Conservation (phyloP, 2,329 filamentous ascomycete genomes). For the Chalara sp. region DNA sequence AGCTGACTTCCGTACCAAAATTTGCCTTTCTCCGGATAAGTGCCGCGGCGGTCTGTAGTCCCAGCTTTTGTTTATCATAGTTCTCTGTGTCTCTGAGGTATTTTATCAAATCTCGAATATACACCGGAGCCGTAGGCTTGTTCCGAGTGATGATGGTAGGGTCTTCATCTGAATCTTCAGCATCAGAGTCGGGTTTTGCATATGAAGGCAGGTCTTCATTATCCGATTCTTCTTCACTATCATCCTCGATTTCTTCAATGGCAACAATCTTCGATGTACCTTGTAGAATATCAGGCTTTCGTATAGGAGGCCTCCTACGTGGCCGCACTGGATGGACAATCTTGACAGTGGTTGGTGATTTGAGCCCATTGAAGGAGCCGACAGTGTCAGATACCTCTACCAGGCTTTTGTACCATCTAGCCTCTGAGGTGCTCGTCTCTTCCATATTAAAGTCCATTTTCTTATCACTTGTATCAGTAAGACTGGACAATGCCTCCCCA, state of each 20-base stretch:
- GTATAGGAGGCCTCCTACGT: constrained; percentile 5
- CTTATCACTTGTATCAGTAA: constrained; percentile 58
- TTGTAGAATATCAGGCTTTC: constrained; percentile 24
- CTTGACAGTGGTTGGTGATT: constrained; percentile 15
- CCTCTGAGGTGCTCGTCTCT: constrained; percentile 67
- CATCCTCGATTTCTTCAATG: constrained; percentile 59
- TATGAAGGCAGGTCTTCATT: constrained; percentile 58
- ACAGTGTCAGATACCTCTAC: constrained; percentile 54
- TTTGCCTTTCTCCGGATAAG: constrained; percentile 83
- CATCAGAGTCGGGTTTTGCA: constrained; percentile 79
- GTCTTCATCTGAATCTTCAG: constrained; percentile 89
- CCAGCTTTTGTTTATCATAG: constrained; percentile 78
- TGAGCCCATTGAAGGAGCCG: constrained; percentile 49
- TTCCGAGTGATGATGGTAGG: constrained; percentile 78
- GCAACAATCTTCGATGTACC: constrained; percentile 35
- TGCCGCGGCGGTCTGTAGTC: constrained; percentile 65
- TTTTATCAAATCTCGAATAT: constrained; percentile 76
- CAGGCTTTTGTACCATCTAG: constrained; percentile 66
- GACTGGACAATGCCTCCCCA: constrained; percentile 60
- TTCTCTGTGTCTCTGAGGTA: constrained; percentile 77
- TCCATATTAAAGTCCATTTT: constrained; percentile 79
- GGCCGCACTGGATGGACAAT: not conserved
- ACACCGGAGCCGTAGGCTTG: constrained; percentile 80
- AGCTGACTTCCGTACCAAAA: constrained; percentile 81
- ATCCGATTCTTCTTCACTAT: constrained; percentile 42